Conservation (phyloP, 768 basidiomycete species). For the Russula sp. region DNA sequence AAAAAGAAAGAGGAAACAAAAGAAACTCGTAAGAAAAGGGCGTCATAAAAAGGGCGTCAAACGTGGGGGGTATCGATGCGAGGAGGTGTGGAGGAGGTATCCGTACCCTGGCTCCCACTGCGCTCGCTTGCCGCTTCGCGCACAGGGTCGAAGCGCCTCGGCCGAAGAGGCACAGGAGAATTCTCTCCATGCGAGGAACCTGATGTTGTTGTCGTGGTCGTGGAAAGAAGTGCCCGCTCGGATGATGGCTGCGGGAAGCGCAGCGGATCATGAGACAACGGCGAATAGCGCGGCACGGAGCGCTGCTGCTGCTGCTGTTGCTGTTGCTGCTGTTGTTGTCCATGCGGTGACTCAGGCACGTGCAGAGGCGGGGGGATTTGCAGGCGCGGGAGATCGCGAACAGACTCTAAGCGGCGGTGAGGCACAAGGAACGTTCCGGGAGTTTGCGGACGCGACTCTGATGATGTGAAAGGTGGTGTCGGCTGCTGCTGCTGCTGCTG, state of each 20-base stretch:
- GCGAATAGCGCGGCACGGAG: not conserved
- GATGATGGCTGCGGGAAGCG: not conserved
- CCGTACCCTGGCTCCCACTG: conserved; percentile 12
- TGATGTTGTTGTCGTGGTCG: not conserved
- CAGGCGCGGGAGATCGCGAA: conserved; percentile 12
- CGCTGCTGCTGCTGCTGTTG: not conserved
- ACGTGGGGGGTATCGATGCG: conserved; percentile 11
- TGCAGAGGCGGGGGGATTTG: conserved; percentile 11
- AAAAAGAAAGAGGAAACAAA: not conserved
- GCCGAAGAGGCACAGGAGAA: not conserved
- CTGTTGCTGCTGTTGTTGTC: not conserved
- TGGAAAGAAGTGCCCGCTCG: not conserved
- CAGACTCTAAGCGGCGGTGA: not conserved
- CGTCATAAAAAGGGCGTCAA: conserved; percentile 12
- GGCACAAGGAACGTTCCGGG: conserved; percentile 10
- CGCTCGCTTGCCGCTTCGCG: conserved; percentile 20
- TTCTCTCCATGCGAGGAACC: not conserved
- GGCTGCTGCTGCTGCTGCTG: not conserved
- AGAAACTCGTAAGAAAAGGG: not conserved
- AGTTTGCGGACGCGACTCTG: conserved; percentile 4
- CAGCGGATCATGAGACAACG: not conserved
- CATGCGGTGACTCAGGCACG: conserved; percentile 9
- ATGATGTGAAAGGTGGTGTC: not conserved
- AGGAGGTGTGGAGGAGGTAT: conserved; percentile 12
- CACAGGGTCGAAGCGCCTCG: conserved; percentile 24